Evolutionary conservation across 2,329 filamentous ascomycete genomes (phyloP).

Genomic region (Fusarium vanettenii): DNA sequence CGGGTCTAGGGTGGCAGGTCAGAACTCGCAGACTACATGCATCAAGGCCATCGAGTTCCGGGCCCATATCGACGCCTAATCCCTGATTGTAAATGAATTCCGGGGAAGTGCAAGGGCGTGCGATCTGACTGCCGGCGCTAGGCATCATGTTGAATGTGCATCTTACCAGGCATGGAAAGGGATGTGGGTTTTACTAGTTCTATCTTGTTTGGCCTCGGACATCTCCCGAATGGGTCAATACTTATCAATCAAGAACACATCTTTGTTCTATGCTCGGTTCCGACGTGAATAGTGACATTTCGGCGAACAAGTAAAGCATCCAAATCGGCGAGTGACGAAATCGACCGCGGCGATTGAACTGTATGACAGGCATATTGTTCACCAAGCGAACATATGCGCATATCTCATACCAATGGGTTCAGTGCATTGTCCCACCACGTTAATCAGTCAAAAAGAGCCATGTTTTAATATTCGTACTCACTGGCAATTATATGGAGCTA

Average conservation of each 20-base stretch:
- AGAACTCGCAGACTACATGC: too few relatives aligned
- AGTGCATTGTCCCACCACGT: background rate
- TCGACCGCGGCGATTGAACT: background rate
- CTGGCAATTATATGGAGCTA: background rate
- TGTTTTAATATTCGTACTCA: background rate
- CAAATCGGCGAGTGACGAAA: background rate
- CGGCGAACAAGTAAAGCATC: background rate
- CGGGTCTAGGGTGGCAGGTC: background rate
- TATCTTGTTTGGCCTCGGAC: background rate
- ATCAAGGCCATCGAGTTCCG: background rate
- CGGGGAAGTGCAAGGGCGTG: background rate
- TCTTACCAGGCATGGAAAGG: background rate
- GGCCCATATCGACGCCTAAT: background rate
- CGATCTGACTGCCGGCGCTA: background rate
- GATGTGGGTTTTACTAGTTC: background rate
- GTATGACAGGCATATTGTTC: background rate
- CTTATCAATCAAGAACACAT: background rate
- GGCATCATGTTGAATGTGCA: background rate
- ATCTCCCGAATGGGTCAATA: background rate
- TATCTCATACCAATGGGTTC: background rate
- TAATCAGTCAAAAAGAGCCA: background rate
- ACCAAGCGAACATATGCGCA: background rate
- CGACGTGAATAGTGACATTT: background rate
- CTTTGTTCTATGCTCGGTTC: background rate
- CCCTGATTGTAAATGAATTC: background rate